Evolutionary conservation across 352 stramenopile genomes (phyloP).

Genomic region (Elongisporangium undulatum): DNA sequence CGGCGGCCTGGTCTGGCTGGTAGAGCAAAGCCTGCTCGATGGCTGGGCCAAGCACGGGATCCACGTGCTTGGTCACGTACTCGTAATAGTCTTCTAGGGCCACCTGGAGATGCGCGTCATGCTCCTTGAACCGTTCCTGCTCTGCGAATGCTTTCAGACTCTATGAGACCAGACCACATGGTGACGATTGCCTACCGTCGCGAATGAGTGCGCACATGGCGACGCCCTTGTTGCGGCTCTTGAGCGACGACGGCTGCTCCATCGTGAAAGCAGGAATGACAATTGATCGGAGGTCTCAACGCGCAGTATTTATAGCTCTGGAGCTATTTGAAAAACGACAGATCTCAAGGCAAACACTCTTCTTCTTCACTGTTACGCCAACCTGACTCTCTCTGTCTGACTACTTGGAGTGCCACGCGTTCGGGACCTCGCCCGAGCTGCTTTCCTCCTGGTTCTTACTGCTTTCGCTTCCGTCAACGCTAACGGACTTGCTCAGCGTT

Average conservation of each 20-base stretch:
- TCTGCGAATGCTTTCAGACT: slow-evolving; percentile 20
- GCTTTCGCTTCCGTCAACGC: neutral
- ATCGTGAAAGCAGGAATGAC: slow-evolving; percentile 12
- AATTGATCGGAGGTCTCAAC: neutral
- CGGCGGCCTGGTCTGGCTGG: slow-evolving; percentile 64
- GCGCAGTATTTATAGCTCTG: too few species aligned
- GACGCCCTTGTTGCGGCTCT: slow-evolving; percentile 52
- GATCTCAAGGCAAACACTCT: neutral
- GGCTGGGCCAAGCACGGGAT: slow-evolving; percentile 52
- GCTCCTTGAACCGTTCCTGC: slow-evolving; percentile 47
- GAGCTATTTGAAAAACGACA: too few species aligned
- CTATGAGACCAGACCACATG: neutral
- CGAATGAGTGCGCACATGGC: slow-evolving; percentile 41
- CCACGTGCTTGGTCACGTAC: slow-evolving; percentile 64
- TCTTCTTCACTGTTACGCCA: neutral
- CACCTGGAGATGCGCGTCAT: slow-evolving; percentile 45
- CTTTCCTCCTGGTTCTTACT: slow-evolving; percentile 2
- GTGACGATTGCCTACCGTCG: slow-evolving; percentile 23
- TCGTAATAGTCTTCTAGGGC: slow-evolving; percentile 58
- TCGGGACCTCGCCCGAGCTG: neutral
- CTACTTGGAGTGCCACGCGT: neutral
- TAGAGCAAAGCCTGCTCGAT: slow-evolving; percentile 72
- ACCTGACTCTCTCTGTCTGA: neutral
- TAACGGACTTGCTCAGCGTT: neutral
- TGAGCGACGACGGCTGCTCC: slow-evolving; percentile 23